Evolutionary conservation across 768 basidiomycete genomes (phyloP).

Genomic region (Aureoboletus auriporus): DNA sequence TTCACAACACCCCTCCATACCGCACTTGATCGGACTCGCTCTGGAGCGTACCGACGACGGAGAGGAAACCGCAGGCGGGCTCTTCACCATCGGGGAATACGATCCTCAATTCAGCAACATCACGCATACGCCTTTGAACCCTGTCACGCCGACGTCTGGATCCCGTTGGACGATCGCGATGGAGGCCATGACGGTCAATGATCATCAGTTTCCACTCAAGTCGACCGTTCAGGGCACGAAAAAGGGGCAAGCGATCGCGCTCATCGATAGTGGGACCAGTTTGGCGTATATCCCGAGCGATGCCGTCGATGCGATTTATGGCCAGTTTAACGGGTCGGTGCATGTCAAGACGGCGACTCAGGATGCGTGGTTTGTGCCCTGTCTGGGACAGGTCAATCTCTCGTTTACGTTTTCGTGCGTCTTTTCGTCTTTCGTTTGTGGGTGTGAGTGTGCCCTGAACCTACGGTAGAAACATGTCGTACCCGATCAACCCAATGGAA

Average conservation of each 20-base stretch:
- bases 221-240: slow-evolving; percentile 32
- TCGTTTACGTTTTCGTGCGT: slow-evolving; percentile 21
- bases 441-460: neutral
- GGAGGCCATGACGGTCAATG: slow-evolving; percentile 35
- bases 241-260: slow-evolving; percentile 29
- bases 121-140: slow-evolving; percentile 26
- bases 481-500: slow-evolving; percentile 44
- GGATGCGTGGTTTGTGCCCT: slow-evolving; percentile 37
- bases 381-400: slow-evolving; percentile 26
- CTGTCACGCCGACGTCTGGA: slow-evolving; percentile 31
- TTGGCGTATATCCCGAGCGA: slow-evolving; percentile 31
- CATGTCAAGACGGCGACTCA: slow-evolving; percentile 25
- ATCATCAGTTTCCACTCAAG: slow-evolving; percentile 19
- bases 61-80: slow-evolving; percentile 38
- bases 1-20: slow-evolving; percentile 27
- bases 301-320: slow-evolving; percentile 37
- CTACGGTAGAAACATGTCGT: slow-evolving; percentile 17
- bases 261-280: slow-evolving; percentile 45
- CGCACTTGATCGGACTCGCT: slow-evolving; percentile 41
- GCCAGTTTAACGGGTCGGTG: slow-evolving; percentile 34
- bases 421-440: neutral
- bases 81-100: slow-evolving; percentile 42
- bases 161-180: slow-evolving; percentile 42
- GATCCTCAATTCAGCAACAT: slow-evolving; percentile 32
- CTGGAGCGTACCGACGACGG: slow-evolving; percentile 39